Evolutionary conservation across 345 rosid genomes (phyloP).

Genomic region (Ricinus communis): DNA sequence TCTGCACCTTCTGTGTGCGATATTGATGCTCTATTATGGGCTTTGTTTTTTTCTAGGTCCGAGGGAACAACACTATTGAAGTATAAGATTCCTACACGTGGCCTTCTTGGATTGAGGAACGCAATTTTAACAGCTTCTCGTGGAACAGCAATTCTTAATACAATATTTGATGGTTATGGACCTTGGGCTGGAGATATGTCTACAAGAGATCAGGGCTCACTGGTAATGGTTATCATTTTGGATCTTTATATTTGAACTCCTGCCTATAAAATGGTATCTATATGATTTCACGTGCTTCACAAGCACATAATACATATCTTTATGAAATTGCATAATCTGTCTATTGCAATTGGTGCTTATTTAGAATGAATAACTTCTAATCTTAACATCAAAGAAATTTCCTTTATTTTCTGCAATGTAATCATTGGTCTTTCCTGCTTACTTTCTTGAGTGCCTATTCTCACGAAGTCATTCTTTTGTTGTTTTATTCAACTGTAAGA

Average conservation of each 20-base stretch:
- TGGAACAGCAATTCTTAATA: constrained; percentile 92
- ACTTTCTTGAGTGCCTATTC: too few species aligned
- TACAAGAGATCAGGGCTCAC: constrained; percentile 87
- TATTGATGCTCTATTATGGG: constrained; percentile 4
- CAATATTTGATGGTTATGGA: constrained; percentile 84
- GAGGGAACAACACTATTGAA: constrained; percentile 81
- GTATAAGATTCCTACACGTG: constrained; percentile 94
- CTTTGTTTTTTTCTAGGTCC: constrained; percentile 43
- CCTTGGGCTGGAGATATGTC: constrained; percentile 89
- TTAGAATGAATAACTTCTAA: background rate
- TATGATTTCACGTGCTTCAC: background rate
- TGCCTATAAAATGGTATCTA: background rate
- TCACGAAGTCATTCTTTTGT: background rate
- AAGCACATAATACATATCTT: too few species aligned
- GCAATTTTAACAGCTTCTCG: constrained; percentile 97
- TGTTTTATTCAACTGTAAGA: background rate
- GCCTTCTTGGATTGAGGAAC: constrained; percentile 95
- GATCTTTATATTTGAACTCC: background rate
- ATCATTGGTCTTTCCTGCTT: background rate
- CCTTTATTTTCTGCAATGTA: background rate
- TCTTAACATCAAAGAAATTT: background rate
- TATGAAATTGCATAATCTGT: background rate
- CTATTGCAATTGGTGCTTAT: too few species aligned
- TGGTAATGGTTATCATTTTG: constrained; percentile 53
- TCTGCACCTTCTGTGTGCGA: constrained; percentile 1